phyloP scores from a whole-genome alignment of 164 flowering plant genomes.

The Kalanchoe fedtschenkoi region DNA sequence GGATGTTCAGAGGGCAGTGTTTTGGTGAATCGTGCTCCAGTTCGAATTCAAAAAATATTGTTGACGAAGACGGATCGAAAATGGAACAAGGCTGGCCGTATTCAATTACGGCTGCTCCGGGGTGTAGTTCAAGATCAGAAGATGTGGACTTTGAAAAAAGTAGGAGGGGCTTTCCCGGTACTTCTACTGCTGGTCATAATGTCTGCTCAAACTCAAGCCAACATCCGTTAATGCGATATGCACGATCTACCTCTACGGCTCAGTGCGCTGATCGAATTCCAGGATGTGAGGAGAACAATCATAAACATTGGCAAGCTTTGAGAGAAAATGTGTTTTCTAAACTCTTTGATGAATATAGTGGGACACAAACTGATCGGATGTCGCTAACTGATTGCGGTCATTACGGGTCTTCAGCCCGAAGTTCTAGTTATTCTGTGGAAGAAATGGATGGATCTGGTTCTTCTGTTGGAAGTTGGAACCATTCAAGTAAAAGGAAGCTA shows the following conservation, averaged over 20 bases:
- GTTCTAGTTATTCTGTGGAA: constrained; percentile 20
- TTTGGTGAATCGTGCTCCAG: constrained; percentile 49
- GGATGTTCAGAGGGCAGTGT: constrained; percentile 32
- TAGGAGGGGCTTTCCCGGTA: constrained; percentile 14
- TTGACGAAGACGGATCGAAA: constrained; percentile 17
- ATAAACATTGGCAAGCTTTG: constrained; percentile 12
- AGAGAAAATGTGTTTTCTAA: constrained; percentile 14
- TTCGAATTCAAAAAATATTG: constrained; percentile 14
- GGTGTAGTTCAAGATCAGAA: constrained; percentile 14
- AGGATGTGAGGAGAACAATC: constrained; percentile 12
- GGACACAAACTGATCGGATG: constrained; percentile 13
- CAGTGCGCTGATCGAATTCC: constrained; percentile 13
- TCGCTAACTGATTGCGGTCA: constrained; percentile 11
- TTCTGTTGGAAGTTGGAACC: constrained; percentile 35
- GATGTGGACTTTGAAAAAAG: constrained; percentile 17
- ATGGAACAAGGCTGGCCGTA: constrained; percentile 25
- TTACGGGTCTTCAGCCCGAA: constrained; percentile 27
- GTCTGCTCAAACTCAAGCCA: constrained; percentile 12
- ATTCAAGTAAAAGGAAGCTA: constrained; percentile 51
- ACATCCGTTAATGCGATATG: constrained; percentile 13
- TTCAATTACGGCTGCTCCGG: constrained; percentile 12
- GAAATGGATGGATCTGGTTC: constrained; percentile 27
- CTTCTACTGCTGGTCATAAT: constrained; percentile 8
- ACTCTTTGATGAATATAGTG: constrained; percentile 11
- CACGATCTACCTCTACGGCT: constrained; percentile 17